phyloP scores from a whole-genome alignment of 2,329 filamentous ascomycete genomes.

The Aspergillus tubingensis region DNA sequence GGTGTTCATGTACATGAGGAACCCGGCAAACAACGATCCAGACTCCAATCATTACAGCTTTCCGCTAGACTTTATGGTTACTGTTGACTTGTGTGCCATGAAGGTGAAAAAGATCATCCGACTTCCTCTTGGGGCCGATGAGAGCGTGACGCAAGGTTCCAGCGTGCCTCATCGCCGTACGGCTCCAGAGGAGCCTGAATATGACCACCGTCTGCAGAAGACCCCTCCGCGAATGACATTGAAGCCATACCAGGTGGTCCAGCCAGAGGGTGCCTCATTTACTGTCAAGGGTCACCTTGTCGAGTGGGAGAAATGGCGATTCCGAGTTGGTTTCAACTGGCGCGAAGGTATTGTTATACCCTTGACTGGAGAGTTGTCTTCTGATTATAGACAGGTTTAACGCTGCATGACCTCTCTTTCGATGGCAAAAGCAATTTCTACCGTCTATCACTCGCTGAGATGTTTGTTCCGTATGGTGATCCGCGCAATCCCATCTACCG shows the following conservation, averaged over 20 bases:
- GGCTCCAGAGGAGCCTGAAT: slow-evolving; percentile 36
- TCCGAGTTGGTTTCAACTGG: slow-evolving; percentile 48
- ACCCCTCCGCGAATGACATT: slow-evolving; percentile 31
- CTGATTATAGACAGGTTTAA: not conserved
- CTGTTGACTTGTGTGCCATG: slow-evolving; percentile 51
- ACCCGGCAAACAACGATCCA: not conserved
- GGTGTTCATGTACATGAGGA: slow-evolving; percentile 7
- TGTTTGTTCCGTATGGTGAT: slow-evolving; percentile 50
- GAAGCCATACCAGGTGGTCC: slow-evolving; percentile 40
- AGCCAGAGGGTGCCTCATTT: slow-evolving; percentile 42
- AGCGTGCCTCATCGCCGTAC: not conserved
- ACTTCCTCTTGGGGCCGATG: slow-evolving; percentile 46
- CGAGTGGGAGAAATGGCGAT: slow-evolving; percentile 48
- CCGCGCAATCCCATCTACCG: slow-evolving; percentile 43
- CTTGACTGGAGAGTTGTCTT: too few species aligned
- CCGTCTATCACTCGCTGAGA: slow-evolving; percentile 45
- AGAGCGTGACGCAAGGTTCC: slow-evolving; percentile 31
- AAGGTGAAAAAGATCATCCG: slow-evolving; percentile 54
- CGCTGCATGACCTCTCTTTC: slow-evolving; percentile 44
- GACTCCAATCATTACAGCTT: slow-evolving; percentile 62
- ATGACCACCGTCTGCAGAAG: slow-evolving; percentile 31
- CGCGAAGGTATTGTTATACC: slow-evolving; percentile 36
- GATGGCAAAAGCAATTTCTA: slow-evolving; percentile 45
- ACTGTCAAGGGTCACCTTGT: slow-evolving; percentile 30
- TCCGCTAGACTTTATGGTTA: slow-evolving; percentile 55